These are phyloP conservation scores for Manihot esculenta DNA, from an alignment of 441 rosid species.

Conservation along the genomic window DNA sequence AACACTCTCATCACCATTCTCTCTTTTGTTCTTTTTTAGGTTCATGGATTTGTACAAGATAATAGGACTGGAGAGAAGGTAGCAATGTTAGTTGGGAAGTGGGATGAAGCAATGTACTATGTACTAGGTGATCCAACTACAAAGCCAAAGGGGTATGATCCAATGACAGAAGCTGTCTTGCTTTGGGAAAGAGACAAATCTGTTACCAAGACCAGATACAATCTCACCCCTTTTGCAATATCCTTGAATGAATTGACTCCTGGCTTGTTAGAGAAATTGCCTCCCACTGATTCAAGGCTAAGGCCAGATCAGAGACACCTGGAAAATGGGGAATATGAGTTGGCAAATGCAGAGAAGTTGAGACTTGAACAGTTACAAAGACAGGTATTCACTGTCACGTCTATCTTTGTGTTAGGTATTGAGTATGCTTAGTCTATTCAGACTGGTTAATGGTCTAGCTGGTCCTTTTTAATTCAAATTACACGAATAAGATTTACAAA, in stretches of 20 bases:
- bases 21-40: conserved; percentile 35
- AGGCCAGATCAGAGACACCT: conserved; percentile 96
- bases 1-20: too few species aligned
- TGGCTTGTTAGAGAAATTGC: conserved; percentile 66
- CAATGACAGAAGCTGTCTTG: conserved; percentile 88
- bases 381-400: conserved; percentile 55
- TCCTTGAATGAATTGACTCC: conserved; percentile 81
- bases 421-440: neutral
- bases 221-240: conserved; percentile 83
- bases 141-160: conserved; percentile 93
- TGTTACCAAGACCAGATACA: conserved; percentile 82
- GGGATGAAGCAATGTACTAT: conserved; percentile 97
- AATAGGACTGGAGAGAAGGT: conserved; percentile 92
- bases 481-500: too few species aligned
- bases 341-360: conserved; percentile 88
- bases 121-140: conserved; percentile 82
- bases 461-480: too few species aligned
- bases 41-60: conserved; percentile 95
- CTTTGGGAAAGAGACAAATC: conserved; percentile 84
- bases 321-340: conserved; percentile 91
- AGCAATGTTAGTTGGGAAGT: conserved; percentile 88
- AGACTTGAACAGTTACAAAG: conserved; percentile 95
- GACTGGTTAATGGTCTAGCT: too few species aligned
- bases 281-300: conserved; percentile 93
- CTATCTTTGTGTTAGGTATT: conserved; percentile 4